Base-by-base conservation (phyloP, 108 stramenopile genomes). In the Cylindrotheca fusiformis region DNA sequence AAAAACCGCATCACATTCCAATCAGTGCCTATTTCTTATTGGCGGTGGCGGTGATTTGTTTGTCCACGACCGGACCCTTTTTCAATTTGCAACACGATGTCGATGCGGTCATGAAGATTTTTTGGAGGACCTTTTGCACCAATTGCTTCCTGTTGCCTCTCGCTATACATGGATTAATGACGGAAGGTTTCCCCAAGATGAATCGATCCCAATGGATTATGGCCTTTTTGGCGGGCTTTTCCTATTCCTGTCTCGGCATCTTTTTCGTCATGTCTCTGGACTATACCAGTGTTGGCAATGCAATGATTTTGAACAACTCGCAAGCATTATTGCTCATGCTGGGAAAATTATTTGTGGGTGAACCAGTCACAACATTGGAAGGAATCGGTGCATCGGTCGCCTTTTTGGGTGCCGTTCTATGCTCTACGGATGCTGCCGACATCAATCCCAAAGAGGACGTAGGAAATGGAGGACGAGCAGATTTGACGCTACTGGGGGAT, bases 261-360 rank as follows among this genome's bases (percentile, higher is more conserved):
- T 27, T 63, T 10, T 88, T 85, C 64, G 76, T 63, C 20, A 33
- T 63, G 41, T 55, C 87, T 2, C 57, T 88, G 20, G 67, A 72
- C 8, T 78, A 76, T 54, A 85, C 87, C 0, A 57, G 84, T 3
- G 58, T 88, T 26, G 82, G 81, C 3, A 88, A 83, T 58, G 84
- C 84, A 27, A 58, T 74, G 32, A 71, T 84, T 52, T 62, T 78
- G 18, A 33, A 51, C 28, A 78, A 78, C 67, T 29, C 61, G 26
- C 57, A 69, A 52, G 72, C 79, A 20, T 46, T 88, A 31, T 58
- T 85, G 0, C 52, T 83, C 2, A 49, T 88, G 55, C 27, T 75
- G 12, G 77, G 79, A 21, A 83, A 81, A 52, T 19, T 76, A 1
- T 65, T 71, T 30, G 55, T 71, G 12, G 84, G 87, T 1, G 31